These are phyloP conservation scores for Leishmania tropica DNA, from an alignment of 208 protist genomes.

Conservation along the genomic window DNA sequence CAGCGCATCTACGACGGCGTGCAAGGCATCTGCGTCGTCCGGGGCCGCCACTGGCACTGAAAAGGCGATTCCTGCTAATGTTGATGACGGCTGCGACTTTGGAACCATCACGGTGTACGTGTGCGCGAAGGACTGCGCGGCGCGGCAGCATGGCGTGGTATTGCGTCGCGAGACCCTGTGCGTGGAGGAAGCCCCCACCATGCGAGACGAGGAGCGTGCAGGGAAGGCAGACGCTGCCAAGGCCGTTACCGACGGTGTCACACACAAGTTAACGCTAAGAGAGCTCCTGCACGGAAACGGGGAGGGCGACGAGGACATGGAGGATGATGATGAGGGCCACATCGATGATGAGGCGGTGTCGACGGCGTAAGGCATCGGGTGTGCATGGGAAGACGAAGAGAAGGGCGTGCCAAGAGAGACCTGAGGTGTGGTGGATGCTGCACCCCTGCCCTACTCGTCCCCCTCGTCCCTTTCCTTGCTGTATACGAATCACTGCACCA, in stretches of 20 bases:
- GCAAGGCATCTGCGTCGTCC: background rate
- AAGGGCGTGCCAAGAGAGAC: background rate
- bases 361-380: background rate
- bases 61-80: constrained; percentile 1
- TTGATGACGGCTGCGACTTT: constrained; percentile 81
- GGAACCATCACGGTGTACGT: constrained; percentile 80
- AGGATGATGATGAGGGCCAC: constrained; percentile 1
- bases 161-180: constrained; percentile 63
- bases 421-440: background rate
- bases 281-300: constrained; percentile 25
- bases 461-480: background rate
- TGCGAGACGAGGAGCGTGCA: constrained; percentile 28
- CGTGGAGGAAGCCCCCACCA: constrained; percentile 58
- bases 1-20: background rate
- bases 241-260: background rate
- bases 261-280: constrained; percentile 16
- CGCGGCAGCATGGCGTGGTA: constrained; percentile 40
- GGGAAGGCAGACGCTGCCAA: constrained; percentile 23
- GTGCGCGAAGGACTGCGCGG: constrained; percentile 63
- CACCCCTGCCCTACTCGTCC: background rate
- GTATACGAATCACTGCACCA: background rate
- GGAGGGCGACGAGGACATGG: constrained; percentile 7
- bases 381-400: background rate
- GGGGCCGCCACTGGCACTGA: background rate
- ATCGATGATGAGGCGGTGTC: constrained; percentile 2